These are phyloP conservation scores for Blastocystis sp. DNA, from an alignment of 352 stramenopile species.

Conservation along the genomic window DNA sequence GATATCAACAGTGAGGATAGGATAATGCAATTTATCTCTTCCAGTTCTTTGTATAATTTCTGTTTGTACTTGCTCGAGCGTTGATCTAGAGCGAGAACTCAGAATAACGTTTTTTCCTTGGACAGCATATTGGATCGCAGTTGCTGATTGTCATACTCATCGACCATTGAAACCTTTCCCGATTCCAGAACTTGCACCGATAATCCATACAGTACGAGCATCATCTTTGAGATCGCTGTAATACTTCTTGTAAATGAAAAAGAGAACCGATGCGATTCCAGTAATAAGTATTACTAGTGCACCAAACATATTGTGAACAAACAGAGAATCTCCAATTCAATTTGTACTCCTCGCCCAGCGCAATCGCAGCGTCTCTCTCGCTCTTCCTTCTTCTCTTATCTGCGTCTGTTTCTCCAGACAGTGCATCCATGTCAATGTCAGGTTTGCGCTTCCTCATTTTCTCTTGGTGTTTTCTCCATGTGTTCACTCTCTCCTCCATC, in stretches of 20 bases:
- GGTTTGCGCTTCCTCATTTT: conserved; percentile 20
- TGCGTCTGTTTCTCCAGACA: conserved; percentile 35
- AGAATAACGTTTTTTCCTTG: conserved; percentile 51
- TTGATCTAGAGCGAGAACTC: conserved; percentile 16
- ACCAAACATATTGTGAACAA: conserved; percentile 6
- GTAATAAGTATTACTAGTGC: neutral
- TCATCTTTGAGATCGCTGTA: neutral
- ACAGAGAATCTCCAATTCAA: conserved; percentile 51
- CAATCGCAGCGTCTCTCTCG: conserved; percentile 27
- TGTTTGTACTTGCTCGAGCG: neutral
- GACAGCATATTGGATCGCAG: conserved; percentile 27
- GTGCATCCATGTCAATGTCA: neutral
- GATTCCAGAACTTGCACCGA: conserved; percentile 60
- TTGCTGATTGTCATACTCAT: neutral
- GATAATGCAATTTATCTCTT: neutral
- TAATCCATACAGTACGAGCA: conserved; percentile 41
- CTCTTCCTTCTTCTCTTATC: conserved; percentile 22
- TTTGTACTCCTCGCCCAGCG: conserved; percentile 49
- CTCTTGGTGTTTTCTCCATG: conserved; percentile 57
- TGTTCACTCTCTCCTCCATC: conserved; percentile 53
- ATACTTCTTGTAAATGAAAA: neutral
- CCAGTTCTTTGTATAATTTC: neutral
- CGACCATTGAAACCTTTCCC: neutral
- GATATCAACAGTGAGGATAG: conserved; percentile 40
- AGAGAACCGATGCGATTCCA: neutral